phyloP scores from a whole-genome alignment of 441 rosid species.

The Macaranga tanarius region DNA sequence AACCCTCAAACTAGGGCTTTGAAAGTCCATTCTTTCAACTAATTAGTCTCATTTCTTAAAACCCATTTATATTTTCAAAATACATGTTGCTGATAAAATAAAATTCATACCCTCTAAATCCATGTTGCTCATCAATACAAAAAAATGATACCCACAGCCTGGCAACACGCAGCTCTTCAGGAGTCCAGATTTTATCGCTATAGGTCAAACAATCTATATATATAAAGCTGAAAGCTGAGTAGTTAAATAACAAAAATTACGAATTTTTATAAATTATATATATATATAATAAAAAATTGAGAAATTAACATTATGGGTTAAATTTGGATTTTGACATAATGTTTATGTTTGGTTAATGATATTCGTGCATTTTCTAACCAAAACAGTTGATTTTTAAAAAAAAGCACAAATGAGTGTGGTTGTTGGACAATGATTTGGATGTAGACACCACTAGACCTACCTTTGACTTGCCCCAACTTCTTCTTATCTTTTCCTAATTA shows the following conservation, averaged over 20 bases:
- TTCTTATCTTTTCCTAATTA: not conserved
- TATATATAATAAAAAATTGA: too few relatives aligned
- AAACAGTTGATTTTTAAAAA: not conserved
- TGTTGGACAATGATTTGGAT: constrained; percentile 10
- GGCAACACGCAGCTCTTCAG: not conserved
- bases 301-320: too few relatives aligned
- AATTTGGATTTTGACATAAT: too few relatives aligned
- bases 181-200: too few relatives aligned
- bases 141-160: constrained; percentile 24
- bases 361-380: not conserved
- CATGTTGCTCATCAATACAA: constrained; percentile 16
- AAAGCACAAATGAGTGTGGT: not conserved
- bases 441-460: constrained; percentile 18
- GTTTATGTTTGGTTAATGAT: not conserved
- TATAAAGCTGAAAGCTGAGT: too few relatives aligned
- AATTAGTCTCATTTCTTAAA: not conserved
- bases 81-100: too few relatives aligned
- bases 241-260: too few relatives aligned
- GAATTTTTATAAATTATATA: too few relatives aligned
- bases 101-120: not conserved
- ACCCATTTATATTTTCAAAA: not conserved
- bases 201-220: too few relatives aligned
- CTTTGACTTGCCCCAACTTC: constrained; percentile 14
- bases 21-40: constrained; percentile 5
- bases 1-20: not conserved